Conservation (phyloP, 352 stramenopile species). For the Globisporangium orthogonon region DNA sequence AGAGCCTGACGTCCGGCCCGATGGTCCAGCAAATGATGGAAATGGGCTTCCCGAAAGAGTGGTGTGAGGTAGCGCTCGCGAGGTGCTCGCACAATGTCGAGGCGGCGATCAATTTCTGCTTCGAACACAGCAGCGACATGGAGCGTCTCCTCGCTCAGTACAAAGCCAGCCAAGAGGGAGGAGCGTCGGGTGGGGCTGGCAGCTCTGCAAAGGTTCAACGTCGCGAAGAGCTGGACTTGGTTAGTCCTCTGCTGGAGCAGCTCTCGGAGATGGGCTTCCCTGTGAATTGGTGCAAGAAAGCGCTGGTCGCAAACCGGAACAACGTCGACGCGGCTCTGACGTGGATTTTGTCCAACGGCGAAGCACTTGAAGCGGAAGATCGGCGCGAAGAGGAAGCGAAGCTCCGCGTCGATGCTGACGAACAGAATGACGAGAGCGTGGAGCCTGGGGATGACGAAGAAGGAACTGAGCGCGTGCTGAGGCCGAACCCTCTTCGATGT, state of each 20-base stretch:
- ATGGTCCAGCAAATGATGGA: slow-evolving; percentile 92
- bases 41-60: slow-evolving; percentile 91
- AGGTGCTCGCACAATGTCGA: slow-evolving; percentile 87
- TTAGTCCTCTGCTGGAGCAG: slow-evolving; percentile 78
- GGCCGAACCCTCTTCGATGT: slow-evolving; percentile 73
- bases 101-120: slow-evolving; percentile 90
- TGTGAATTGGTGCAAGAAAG: slow-evolving; percentile 90
- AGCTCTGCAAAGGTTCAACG: slow-evolving; percentile 19
- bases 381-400: slow-evolving; percentile 78
- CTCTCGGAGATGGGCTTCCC: slow-evolving; percentile 92
- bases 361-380: slow-evolving; percentile 86
- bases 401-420: slow-evolving; percentile 22
- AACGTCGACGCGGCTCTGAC: slow-evolving; percentile 90
- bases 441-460: slow-evolving; percentile 23
- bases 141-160: slow-evolving; percentile 79
- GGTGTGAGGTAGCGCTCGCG: slow-evolving; percentile 86
- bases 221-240: slow-evolving; percentile 51
- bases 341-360: slow-evolving; percentile 90
- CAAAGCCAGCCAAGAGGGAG: slow-evolving; percentile 44
- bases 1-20: slow-evolving; percentile 33
- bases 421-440: slow-evolving; percentile 19
- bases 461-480: slow-evolving; percentile 28
- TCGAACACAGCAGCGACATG: slow-evolving; percentile 91
- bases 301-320: slow-evolving; percentile 82
- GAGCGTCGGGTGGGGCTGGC: slow-evolving; percentile 7